These are phyloP conservation scores for Phytophthora idaei DNA, from an alignment of 352 stramenopile species.

Conservation along the genomic window DNA sequence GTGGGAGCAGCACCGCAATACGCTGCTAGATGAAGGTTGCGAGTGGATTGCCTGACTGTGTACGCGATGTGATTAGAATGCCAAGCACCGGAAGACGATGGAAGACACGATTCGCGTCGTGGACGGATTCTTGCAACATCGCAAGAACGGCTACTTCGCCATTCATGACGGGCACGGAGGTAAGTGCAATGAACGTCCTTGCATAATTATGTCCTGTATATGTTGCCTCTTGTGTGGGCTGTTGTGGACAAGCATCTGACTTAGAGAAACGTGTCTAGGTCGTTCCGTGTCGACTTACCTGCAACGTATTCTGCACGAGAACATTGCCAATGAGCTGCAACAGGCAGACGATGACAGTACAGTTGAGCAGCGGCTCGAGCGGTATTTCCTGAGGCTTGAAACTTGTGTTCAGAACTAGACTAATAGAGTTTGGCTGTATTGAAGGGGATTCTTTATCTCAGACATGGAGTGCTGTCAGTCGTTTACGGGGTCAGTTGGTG, in stretches of 20 bases:
- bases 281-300: conserved; percentile 73
- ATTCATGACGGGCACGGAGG: conserved; percentile 84
- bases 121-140: conserved; percentile 62
- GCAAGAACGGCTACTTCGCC: conserved; percentile 74
- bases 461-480: conserved; percentile 75
- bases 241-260: background rate
- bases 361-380: conserved; percentile 64
- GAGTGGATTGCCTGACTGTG: background rate
- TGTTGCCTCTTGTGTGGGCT: background rate
- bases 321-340: conserved; percentile 57
- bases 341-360: conserved; percentile 43
- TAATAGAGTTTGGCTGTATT: conserved; percentile 8
- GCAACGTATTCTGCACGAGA: conserved; percentile 69
- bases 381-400: conserved; percentile 30
- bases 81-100: conserved; percentile 78
- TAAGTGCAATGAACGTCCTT: conserved; percentile 15
- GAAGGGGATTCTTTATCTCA: conserved; percentile 76
- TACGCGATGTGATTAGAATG: conserved; percentile 51
- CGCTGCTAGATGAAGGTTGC: background rate
- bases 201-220: background rate
- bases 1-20: conserved; percentile 23
- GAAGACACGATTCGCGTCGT: conserved; percentile 80
- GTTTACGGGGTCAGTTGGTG: conserved; percentile 53
- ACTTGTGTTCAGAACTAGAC: background rate
- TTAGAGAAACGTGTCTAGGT: conserved; percentile 34